A percentile compares a stretch with the other conserved stretches of the same genome.
These are phyloP conservation scores for Leptoxyphium fumago DNA, from an alignment of 2,329 filamentous ascomycete genomes.

Conservation along the genomic window DNA sequence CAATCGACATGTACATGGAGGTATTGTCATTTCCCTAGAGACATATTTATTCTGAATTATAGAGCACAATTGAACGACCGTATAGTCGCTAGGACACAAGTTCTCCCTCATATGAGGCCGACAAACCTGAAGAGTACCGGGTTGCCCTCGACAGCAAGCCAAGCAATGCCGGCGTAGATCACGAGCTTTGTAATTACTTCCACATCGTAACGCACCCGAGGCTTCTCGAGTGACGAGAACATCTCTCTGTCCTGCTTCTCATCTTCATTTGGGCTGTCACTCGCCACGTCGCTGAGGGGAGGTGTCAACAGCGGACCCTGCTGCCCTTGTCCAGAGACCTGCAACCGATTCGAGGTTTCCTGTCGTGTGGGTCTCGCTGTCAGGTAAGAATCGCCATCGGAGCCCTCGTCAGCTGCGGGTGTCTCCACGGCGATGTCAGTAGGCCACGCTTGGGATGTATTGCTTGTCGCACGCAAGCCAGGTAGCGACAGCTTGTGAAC, in stretches of 20 bases:
- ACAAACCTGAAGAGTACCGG: slow-evolving; percentile 47
- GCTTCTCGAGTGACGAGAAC: slow-evolving; percentile 70
- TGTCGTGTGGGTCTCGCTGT: background rate
- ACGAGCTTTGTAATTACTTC: slow-evolving; percentile 95
- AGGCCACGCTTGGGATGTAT: background rate
- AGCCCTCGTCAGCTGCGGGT: background rate
- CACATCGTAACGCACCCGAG: slow-evolving; percentile 90
- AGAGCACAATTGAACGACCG: background rate
- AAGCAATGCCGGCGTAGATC: slow-evolving; percentile 87
- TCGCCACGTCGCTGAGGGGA: slow-evolving; percentile 15
- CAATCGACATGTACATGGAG: no score
- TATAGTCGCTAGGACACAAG: background rate
- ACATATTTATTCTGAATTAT: no score
- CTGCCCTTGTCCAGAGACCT: slow-evolving; percentile 1
- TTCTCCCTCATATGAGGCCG: slow-evolving; percentile 3
- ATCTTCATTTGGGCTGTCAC: slow-evolving; percentile 21
- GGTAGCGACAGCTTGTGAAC: background rate
- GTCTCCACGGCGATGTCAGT: background rate
- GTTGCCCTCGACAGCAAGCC: slow-evolving; percentile 62
- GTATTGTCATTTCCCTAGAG: no score
- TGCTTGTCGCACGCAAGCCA: background rate
- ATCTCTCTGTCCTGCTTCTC: slow-evolving; percentile 43
- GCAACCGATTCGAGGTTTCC: background rate
- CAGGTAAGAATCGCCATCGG: background rate
- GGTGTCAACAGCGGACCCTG: slow-evolving; percentile 15